Evolutionary conservation across 805 yeast species (phyloP), one percentile per base, ranked within the genome.

Genomic region (baker's yeast (Saccharomyces cerevisiae)): DNA sequence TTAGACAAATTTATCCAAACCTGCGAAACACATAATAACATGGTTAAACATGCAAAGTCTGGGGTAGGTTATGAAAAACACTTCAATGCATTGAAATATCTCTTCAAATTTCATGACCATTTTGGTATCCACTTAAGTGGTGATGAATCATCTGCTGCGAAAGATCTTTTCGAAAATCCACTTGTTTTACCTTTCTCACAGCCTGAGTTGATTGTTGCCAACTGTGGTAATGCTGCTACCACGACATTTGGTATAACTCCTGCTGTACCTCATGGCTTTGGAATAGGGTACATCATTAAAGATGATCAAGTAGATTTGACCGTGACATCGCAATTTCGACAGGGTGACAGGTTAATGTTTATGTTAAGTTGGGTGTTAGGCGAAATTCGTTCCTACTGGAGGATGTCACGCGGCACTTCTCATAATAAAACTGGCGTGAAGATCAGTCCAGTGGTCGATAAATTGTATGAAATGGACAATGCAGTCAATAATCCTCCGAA

Each of bases 141-240:
- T 8, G 50, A 59, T 3, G 71, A 68, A 22, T 36, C 56, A 11
- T 61, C 63, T 22, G 57, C 73, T 8, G 80, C 82, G 1, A 72
- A 77, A 0, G 67, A 76, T 47, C 59, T 80, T 6, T 80, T 80
- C 61, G 79, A 79, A n/a, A 58, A 57, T 57, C 67, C 69, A 48
- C 51, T 69, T 13, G 58, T 73, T 6, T 58, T 56, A 6, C 76
- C 76, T 29, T 61, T 74, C 41, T 73, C 72, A 46, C 69, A 69
- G 8, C 77, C 78, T 2, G 79, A 75, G 53, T 61, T 76, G 52
- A 62, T 75, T 47, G 76, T 89, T 2, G 81, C 90, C 31, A 90
- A 90, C 70, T 90, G 97, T 73, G 97, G 97, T 22, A 90, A 89
- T 67, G 90, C 96, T 10, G 89, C 97, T 0, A 79, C 90, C 63